Base-by-base conservation (phyloP, 306 rosid species). In the Cicer judaicum region DNA sequence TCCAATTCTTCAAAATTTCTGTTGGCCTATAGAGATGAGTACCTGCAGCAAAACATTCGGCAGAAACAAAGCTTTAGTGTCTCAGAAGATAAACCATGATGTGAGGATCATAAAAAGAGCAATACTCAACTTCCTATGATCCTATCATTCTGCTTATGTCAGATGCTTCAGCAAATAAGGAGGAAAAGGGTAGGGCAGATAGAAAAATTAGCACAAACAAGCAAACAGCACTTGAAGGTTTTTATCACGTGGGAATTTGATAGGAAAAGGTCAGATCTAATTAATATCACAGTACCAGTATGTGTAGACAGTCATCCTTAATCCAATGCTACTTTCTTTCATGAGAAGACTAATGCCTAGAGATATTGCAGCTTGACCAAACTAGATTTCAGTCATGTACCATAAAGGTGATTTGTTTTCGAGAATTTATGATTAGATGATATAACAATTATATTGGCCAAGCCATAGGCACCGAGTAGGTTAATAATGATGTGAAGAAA, bases 1-100 rank as follows among this genome's bases (percentile, higher is more conserved):
- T 82, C 90, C 87, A 83, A 72, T 72, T 85, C 82, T 82, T 84
- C n/a, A 88, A 71, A 29, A 77, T 73, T 53, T 84, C 89, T 2
- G 67, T 68, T 36, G 40, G 87, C 80, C 86, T 84, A 39, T 72
- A 83, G 19, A 86, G 85, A 86, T 86, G 83, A 70, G 88, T 86
- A 21, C 92, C 97, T 87, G 90, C 78, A 77, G 52, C 47, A 75
- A 69, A 73, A 82, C 72, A 60, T 70, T 77, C 67, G 63, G 62
- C 47, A 43, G 61, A 77, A 70, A 77, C 60, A 18, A 64, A 65
- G 73, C 2, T 7, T 7, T 19, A 67, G 76, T 67, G 12, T 21
- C 41, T 11, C 75, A 43, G 57, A n/a, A n/a, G n/a, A n/a, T n/a
- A n/a, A n/a, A n/a, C n/a, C n/a, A n/a, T n/a, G n/a, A n/a, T n/a